Percentiles rank a stretch among this genome's conserved stretches.
phyloP scores from a whole-genome alignment of 805 yeast species.

The Candida endomychidarum region DNA sequence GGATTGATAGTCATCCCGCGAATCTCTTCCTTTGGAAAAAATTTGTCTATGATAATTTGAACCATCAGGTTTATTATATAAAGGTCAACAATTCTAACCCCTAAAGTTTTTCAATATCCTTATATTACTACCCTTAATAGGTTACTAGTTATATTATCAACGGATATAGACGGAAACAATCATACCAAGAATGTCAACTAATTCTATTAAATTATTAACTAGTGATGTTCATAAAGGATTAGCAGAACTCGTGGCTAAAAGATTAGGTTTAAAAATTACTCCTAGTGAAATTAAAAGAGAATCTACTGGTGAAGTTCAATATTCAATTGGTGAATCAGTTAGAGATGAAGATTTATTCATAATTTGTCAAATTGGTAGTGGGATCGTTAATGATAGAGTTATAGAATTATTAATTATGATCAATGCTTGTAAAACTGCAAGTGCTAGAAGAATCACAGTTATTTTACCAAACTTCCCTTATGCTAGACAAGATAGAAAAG shows the following conservation, averaged over 20 bases:
- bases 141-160: background rate
- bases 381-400: conserved; percentile 78
- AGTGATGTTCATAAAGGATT: conserved; percentile 85
- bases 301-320: conserved; percentile 75
- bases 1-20: conserved; percentile 7
- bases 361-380: conserved; percentile 77
- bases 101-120: no score
- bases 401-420: conserved; percentile 88
- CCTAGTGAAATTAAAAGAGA: conserved; percentile 74
- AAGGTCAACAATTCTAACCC: conserved; percentile 2
- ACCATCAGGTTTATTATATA: conserved; percentile 4
- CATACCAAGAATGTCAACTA: conserved; percentile 82
- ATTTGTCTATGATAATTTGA: conserved; percentile 1
- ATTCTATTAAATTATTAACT: conserved; percentile 52
- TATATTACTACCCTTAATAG: no score
- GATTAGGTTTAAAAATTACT: conserved; percentile 68
- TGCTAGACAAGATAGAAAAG: conserved; percentile 97
- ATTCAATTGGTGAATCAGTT: conserved; percentile 72
- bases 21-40: conserved; percentile 12
- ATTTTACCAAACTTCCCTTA: conserved; percentile 95
- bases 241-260: conserved; percentile 68
- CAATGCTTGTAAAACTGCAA: conserved; percentile 94
- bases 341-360: conserved; percentile 82
- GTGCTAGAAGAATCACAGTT: conserved; percentile 91
- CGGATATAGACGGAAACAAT: no score